phyloP scores from a whole-genome alignment of 805 yeast genomes.

The Tetrapisispora arboricola region DNA sequence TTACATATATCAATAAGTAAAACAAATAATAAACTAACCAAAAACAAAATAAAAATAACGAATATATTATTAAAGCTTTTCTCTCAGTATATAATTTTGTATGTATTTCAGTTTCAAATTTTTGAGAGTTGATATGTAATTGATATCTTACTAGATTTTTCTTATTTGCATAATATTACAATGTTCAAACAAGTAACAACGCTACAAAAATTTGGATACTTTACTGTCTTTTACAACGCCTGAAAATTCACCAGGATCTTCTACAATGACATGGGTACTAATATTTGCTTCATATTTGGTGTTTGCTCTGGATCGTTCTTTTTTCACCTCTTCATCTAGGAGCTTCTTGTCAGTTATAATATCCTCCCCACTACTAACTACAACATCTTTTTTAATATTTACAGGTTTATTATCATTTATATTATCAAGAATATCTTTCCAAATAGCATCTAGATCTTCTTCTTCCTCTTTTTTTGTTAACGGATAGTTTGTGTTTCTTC shows the following conservation, averaged over 20 bases:
- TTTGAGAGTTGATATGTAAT: too few species aligned
- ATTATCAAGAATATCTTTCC: constrained; percentile 21
- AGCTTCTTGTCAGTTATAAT: constrained; percentile 13
- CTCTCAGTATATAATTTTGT: neutral
- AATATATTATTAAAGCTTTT: neutral
- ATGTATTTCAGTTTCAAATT: neutral
- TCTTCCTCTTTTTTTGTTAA: constrained; percentile 4
- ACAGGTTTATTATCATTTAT: constrained; percentile 4
- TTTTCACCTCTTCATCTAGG: constrained; percentile 10
- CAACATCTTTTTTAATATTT: neutral
- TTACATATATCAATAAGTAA: too few species aligned
- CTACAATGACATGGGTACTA: constrained; percentile 30
- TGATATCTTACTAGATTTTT: too few species aligned
- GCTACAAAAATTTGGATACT: constrained; percentile 30
- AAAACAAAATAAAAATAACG: neutral
- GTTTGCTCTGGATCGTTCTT: constrained; percentile 19
- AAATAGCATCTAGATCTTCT: constrained; percentile 24
- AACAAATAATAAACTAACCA: too few species aligned
- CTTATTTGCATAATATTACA: too few species aligned
- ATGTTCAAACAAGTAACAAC: too few species aligned
- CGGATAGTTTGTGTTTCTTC: neutral
- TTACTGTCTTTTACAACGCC: constrained; percentile 30
- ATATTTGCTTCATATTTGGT: constrained; percentile 26
- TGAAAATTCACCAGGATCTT: constrained; percentile 32
- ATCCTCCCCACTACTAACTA: constrained; percentile 5